Evolutionary conservation across 257 asterid genomes (phyloP).

Genomic region (Haberlea rhodopensis): DNA sequence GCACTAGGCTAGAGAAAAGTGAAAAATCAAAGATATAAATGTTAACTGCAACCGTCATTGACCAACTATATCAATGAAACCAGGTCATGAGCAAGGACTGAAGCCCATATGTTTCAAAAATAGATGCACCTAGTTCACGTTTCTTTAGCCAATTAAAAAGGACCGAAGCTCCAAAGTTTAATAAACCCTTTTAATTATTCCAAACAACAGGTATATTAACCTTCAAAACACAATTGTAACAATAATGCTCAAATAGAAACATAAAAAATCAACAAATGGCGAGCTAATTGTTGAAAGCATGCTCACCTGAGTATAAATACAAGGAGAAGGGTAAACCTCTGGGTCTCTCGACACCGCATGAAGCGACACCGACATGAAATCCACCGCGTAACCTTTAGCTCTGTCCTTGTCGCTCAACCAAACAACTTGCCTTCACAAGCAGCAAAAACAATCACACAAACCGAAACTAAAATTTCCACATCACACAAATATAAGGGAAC

Average conservation of each 20-base stretch:
- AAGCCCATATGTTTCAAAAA: too few species aligned
- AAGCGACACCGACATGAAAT: conserved; percentile 67
- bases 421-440: conserved; percentile 65
- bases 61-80: too few species aligned
- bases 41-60: too few species aligned
- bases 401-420: conserved; percentile 87
- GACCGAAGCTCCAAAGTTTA: not conserved
- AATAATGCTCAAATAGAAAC: not conserved
- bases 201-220: not conserved
- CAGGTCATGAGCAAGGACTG: too few species aligned
- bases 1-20: too few species aligned
- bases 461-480: not conserved
- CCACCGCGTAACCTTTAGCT: conserved; percentile 74
- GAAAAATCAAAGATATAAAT: too few species aligned
- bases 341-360: conserved; percentile 94
- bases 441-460: conserved; percentile 14
- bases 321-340: conserved; percentile 79
- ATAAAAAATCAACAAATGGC: not conserved
- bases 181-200: not conserved
- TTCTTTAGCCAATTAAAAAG: not conserved
- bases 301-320: conserved; percentile 81
- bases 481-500: not conserved
- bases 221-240: conserved; percentile 11
- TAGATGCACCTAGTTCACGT: too few species aligned
- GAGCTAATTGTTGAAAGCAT: not conserved